A percentile compares a stretch with the other conserved stretches of the same genome.
These are phyloP conservation scores for Pichia sp. DNA, from an alignment of 1,139 yeast species.

Conservation along the genomic window DNA sequence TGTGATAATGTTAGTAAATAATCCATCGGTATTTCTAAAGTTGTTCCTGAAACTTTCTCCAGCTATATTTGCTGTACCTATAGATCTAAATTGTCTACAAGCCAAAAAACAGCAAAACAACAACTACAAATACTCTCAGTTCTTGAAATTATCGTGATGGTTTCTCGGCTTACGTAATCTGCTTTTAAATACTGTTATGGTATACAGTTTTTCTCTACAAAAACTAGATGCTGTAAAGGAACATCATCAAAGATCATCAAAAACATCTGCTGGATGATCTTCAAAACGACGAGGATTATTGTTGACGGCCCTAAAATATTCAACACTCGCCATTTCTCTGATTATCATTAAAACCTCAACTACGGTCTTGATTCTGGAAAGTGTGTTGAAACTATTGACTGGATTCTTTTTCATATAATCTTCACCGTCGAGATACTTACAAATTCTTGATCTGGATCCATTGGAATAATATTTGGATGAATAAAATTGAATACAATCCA, in stretches of 20 bases:
- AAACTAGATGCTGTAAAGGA: too few species aligned
- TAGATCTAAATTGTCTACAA: too few species aligned
- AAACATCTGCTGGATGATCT: constrained; percentile 10
- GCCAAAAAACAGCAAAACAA: too few species aligned
- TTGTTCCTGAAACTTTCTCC: too few species aligned
- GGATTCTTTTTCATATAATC: constrained; percentile 18
- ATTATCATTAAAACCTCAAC: constrained; percentile 21
- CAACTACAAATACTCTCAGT: too few species aligned
- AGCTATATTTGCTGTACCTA: too few species aligned
- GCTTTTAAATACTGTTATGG: too few species aligned
- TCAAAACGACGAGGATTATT: constrained; percentile 12
- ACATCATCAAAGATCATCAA: not conserved
- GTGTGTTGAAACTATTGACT: constrained; percentile 15
- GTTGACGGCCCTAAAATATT: constrained; percentile 7
- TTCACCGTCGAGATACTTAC: constrained; percentile 14
- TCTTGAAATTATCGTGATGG: too few species aligned
- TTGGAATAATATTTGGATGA: constrained; percentile 17
- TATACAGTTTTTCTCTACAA: too few species aligned
- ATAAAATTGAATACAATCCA: constrained; percentile 17
- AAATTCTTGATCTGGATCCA: constrained; percentile 18
- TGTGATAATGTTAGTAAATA: too few species aligned
- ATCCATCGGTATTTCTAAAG: too few species aligned
- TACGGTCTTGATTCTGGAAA: constrained; percentile 9
- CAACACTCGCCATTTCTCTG: constrained; percentile 22
- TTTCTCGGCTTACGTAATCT: too few species aligned